phyloP scores from a whole-genome alignment of 805 yeast genomes.

The Ogataea methylovora region DNA sequence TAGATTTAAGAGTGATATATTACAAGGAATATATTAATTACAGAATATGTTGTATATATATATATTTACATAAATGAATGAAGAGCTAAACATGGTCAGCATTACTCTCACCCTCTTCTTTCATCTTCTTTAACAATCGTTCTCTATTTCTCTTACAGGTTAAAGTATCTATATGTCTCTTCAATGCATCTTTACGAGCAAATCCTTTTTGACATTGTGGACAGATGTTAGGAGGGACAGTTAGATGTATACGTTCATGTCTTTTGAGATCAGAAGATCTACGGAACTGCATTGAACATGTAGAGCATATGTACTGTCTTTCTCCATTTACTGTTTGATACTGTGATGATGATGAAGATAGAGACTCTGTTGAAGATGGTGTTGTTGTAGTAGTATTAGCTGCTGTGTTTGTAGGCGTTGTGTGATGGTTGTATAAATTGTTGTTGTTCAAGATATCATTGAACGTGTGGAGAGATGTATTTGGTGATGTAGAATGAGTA shows the following conservation, averaged over 20 bases:
- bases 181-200: constrained; percentile 77
- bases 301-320: constrained; percentile 46
- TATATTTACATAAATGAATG: no score
- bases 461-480: no score
- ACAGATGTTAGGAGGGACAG: constrained; percentile 69
- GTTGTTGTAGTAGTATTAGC: background rate
- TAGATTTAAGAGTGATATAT: no score
- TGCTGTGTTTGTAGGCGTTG: constrained; percentile 1
- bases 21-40: no score
- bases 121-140: constrained; percentile 26
- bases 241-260: constrained; percentile 68
- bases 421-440: background rate
- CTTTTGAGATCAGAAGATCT: constrained; percentile 65
- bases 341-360: background rate
- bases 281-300: constrained; percentile 57
- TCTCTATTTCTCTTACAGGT: constrained; percentile 71
- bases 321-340: constrained; percentile 1
- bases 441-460: constrained; percentile 1
- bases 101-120: background rate
- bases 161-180: constrained; percentile 65
- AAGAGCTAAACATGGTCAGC: background rate
- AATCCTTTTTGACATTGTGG: constrained; percentile 74
- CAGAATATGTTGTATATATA: no score
- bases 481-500: no score
- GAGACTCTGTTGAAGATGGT: background rate